phyloP scores from a whole-genome alignment of 129 eudicot species.

The Escallonia rubra region DNA sequence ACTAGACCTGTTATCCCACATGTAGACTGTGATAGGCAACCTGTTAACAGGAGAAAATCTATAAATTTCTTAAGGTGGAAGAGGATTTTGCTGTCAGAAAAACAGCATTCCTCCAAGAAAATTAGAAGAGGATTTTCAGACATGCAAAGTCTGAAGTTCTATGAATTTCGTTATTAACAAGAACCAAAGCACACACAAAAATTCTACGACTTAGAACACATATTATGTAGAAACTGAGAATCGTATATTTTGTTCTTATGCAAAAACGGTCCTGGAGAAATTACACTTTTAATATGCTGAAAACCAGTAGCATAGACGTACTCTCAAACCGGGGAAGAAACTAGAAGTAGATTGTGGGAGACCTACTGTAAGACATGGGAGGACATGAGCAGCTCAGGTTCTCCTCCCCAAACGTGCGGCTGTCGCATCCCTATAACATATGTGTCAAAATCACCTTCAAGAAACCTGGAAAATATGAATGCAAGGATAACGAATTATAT shows the following conservation, averaged over 20 bases:
- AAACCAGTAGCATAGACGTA: neutral
- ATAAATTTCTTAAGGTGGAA: neutral
- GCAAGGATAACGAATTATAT: too few species aligned
- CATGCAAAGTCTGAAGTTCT: too few species aligned
- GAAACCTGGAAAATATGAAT: conserved; percentile 45
- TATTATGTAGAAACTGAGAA: too few species aligned
- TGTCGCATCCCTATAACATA: conserved; percentile 60
- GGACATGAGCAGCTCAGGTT: conserved; percentile 86
- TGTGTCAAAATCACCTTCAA: conserved; percentile 72
- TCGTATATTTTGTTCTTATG: too few species aligned
- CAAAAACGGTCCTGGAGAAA: too few species aligned
- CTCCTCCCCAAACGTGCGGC: conserved; percentile 92
- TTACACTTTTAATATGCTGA: neutral
- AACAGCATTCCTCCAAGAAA: too few species aligned
- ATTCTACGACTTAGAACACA: too few species aligned
- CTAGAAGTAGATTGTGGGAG: neutral
- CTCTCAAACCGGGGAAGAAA: neutral
- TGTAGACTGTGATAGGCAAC: conserved; percentile 68
- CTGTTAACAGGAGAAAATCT: conserved; percentile 25
- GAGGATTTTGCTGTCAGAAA: too few species aligned
- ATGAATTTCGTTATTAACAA: too few species aligned
- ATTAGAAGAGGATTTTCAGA: too few species aligned
- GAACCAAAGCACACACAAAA: too few species aligned
- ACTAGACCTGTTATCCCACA: conserved; percentile 54
- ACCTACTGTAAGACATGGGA: conserved; percentile 62